These are phyloP conservation scores for Ceratocystiopsis brevicomis DNA, from an alignment of 2,329 filamentous ascomycete species.

Conservation along the genomic window DNA sequence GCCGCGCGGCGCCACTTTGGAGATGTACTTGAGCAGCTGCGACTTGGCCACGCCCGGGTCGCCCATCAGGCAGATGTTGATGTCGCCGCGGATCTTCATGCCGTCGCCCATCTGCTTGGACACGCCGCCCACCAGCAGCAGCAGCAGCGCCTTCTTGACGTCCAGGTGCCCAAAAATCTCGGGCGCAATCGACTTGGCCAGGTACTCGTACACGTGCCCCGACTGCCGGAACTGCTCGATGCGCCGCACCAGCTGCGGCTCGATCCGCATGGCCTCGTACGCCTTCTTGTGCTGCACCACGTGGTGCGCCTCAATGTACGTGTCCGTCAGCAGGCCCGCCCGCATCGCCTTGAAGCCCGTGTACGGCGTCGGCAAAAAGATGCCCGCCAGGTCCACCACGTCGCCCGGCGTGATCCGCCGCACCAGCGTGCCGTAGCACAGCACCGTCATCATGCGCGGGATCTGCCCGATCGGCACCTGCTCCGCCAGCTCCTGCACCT, in stretches of 20 bases:
- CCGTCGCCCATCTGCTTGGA: slow-evolving; percentile 94
- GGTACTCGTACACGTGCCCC: slow-evolving; percentile 86
- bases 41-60: slow-evolving; percentile 99
- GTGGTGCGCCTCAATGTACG: slow-evolving; percentile 86
- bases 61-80: slow-evolving; percentile 98
- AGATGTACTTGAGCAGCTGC: slow-evolving; percentile 93
- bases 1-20: slow-evolving; percentile 87
- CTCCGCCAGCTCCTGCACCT: slow-evolving; percentile 98
- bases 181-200: slow-evolving; percentile 88
- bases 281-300: slow-evolving; percentile 95
- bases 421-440: slow-evolving; percentile 74
- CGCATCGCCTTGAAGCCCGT: slow-evolving; percentile 98
- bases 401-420: slow-evolving; percentile 84
- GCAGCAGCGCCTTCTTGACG: slow-evolving; percentile 92
- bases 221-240: slow-evolving; percentile 73
- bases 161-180: slow-evolving; percentile 94
- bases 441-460: slow-evolving; percentile 71
- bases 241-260: slow-evolving; percentile 57
- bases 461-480: slow-evolving; percentile 97
- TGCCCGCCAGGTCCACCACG: slow-evolving; percentile 80
- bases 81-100: slow-evolving; percentile 96
- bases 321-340: slow-evolving; percentile 90
- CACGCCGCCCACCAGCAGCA: slow-evolving; percentile 88
- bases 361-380: slow-evolving; percentile 93
- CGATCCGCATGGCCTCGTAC: slow-evolving; percentile 79